phyloP scores from a whole-genome alignment of 257 asterid species.

The Osmanthus fragrans region DNA sequence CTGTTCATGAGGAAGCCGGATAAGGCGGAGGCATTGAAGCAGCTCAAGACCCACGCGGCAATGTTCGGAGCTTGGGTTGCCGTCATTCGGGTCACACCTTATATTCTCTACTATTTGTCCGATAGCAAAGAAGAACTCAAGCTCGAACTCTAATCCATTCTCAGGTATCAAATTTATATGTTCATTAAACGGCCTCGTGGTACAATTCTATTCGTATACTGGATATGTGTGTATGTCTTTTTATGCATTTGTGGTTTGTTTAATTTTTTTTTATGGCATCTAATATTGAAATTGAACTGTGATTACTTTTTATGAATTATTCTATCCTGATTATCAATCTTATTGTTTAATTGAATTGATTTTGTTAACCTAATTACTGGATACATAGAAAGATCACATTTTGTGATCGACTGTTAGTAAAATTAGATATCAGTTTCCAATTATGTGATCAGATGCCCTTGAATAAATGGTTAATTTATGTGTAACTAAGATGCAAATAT shows the following conservation, averaged over 20 bases:
- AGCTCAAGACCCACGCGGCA: conserved; percentile 72
- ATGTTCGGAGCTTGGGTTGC: conserved; percentile 85
- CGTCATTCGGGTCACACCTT: conserved; percentile 71
- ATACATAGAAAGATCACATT: neutral
- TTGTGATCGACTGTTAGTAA: neutral
- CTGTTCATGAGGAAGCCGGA: conserved; percentile 84
- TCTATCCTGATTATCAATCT: neutral
- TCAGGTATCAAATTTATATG: neutral
- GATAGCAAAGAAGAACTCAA: conserved; percentile 60
- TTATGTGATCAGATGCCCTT: neutral
- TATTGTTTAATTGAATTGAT: too few species aligned
- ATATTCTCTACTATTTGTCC: conserved; percentile 73
- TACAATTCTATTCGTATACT: too few species aligned
- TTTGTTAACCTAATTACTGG: neutral
- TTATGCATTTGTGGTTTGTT: too few species aligned
- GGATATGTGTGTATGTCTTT: too few species aligned
- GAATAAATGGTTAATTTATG: neutral
- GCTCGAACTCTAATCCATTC: conserved; percentile 47
- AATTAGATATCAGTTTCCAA: neutral
- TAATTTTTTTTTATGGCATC: too few species aligned
- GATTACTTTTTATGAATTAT: too few species aligned
- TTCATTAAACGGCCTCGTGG: neutral
- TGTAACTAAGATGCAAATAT: neutral
- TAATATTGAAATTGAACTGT: too few species aligned
- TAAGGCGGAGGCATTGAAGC: conserved; percentile 86